Percentiles rank a stretch among this genome's conserved stretches.
Evolutionary conservation across 768 basidiomycete genomes (phyloP).

Genomic region (Wakefieldia striispora): DNA sequence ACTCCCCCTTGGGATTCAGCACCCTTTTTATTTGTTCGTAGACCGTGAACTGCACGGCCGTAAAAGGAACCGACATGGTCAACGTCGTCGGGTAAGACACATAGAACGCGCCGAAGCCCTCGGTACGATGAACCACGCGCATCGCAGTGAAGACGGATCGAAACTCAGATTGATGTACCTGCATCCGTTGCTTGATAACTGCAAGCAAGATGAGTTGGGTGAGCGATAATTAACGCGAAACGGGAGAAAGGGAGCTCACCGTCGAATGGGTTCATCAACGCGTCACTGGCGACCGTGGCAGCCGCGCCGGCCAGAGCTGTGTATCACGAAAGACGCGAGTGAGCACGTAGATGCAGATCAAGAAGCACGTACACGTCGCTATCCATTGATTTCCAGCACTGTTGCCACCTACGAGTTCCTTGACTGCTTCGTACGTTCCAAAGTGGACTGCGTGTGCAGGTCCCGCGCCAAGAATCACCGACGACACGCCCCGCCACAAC

Average conservation of each 20-base stretch:
- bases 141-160: slow-evolving; percentile 87
- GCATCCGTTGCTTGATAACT: slow-evolving; percentile 99
- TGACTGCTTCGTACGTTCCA: slow-evolving; percentile 91
- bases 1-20: slow-evolving; percentile 81
- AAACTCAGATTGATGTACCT: slow-evolving; percentile 91
- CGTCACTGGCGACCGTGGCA: slow-evolving; percentile 93
- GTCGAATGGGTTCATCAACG: slow-evolving; percentile 99
- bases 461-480: slow-evolving; percentile 93
- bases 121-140: slow-evolving; percentile 74
- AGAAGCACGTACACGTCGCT: slow-evolving; percentile 72
- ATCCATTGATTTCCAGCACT: slow-evolving; percentile 72
- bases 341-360: not conserved
- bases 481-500: slow-evolving; percentile 95
- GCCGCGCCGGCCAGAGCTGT: slow-evolving; percentile 89
- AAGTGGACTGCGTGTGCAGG: slow-evolving; percentile 99
- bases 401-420: slow-evolving; percentile 90
- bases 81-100: slow-evolving; percentile 98
- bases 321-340: slow-evolving; percentile 14
- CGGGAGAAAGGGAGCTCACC: slow-evolving; percentile 50
- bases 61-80: slow-evolving; percentile 96
- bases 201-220: slow-evolving; percentile 20
- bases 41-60: slow-evolving; percentile 95
- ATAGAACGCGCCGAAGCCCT: slow-evolving; percentile 92
- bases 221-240: slow-evolving; percentile 3
- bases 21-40: slow-evolving; percentile 90